Evolutionary conservation across 164 flowering plant genomes (phyloP), one percentile per base, ranked within the genome.

Genomic region (Vitis labrusca): DNA sequence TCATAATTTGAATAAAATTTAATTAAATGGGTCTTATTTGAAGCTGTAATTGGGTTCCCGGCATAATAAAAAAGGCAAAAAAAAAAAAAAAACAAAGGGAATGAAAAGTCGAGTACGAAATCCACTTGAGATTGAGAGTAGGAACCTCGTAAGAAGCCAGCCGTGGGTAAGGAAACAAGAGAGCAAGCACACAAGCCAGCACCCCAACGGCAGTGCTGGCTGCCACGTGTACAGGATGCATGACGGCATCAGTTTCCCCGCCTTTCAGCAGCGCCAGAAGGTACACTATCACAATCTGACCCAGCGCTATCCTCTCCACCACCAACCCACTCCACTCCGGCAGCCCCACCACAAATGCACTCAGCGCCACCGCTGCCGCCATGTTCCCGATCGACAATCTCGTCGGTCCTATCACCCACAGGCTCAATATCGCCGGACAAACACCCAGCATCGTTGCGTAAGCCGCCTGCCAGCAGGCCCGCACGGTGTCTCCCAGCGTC

Each of bases 131-230:
- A 3, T 37, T 3, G 30, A 11, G 10, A 44, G 3, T 47, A 37
- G 0, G 44, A 79, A 91, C 98, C 97, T 90, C 81, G 37, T 7
- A 69, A 69, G 52, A 71, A 17, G 93, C 96, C 15, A 91, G 77
- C 16, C 83, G 75, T 44, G 97, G 98, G 64, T 58, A 88, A 0
- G 98, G 98, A 19, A 94, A 12, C 72, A 88, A 59, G 68, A 86
- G 37, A 6, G 97, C 98, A 23, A 89, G 32, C 16, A 90, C 80
- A 51, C 86, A 84, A 60, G 97, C 96, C 57, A 79, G 8, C 30
- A 80, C 92, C 1, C 97, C 98, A 12, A 89, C 29, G 0, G 80
- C 90, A 0, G 97, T 84, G 63, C 93, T 90, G 0, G 86, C 86
- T 0, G 89, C 94, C 4, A 90, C 88, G 27, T 78, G 91, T 3